Evolutionary conservation across 345 rosid genomes (phyloP), one percentile per base, ranked within the genome.

Genomic region (Adansonia digitata): DNA sequence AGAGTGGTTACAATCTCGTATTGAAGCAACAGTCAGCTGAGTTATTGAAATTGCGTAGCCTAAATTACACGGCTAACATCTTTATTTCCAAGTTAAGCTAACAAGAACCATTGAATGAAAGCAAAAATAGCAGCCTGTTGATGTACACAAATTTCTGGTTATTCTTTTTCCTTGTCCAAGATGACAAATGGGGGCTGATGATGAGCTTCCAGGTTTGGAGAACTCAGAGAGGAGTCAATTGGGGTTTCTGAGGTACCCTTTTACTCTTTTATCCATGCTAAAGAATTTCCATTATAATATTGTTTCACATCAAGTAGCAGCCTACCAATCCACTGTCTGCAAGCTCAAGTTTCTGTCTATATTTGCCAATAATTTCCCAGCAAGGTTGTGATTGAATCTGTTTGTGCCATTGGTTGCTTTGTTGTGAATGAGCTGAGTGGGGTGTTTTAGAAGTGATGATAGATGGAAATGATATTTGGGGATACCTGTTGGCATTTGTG

Each of bases 11-110:
- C 73, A 86, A 79, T 78, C 86, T 82, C 1, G 78, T 73, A 2
- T 64, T 89, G 80, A 89, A 89, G 86, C 94, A 89, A 77, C 62
- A 82, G 27, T 79, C 94, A 1, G 87, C 86, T 0, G 89, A 89
- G 88, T 81, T 89, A 34, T 83, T 89, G 73, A 89, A 89, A 76
- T 82, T 89, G 13, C 88, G 93, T 79, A 85, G 91, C 82, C 85
- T 88, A 68, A 86, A 89, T 84, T 89, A 86, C 80, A 77, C 90
- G 6, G 88, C 82, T 49, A 81, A 90, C n/a, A 79, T 82, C 66
- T 89, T 88, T 77, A 88, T 89, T 71, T 89, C 94, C 37, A 89
- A 86, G 76, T 86, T 77, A 88, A 81, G 85, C 91, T 88, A 81
- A 88, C 90, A 56, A 82, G 89, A 72, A 89, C 90, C 7, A 82